Conservation (phyloP, 2,329 filamentous ascomycete genomes). For the Scedosporium boydii region DNA sequence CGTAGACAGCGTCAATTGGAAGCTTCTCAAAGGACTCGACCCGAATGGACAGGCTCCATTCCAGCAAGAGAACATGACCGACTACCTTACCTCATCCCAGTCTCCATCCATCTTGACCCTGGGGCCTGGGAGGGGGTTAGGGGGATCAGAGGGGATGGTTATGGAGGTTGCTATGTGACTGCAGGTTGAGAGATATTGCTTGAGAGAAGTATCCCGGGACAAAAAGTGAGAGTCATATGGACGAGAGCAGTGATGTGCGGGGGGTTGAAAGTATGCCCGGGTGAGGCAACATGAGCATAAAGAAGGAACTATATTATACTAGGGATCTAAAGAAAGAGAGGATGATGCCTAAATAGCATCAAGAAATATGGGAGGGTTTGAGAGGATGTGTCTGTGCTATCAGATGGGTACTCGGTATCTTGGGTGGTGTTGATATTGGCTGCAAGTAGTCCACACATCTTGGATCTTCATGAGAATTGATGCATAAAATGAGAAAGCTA, state of each 20-base stretch:
- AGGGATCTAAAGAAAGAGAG: not conserved
- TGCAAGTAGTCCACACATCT: too few species aligned
- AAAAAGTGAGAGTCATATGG: not conserved
- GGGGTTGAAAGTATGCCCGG: not conserved
- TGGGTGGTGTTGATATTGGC: too few species aligned
- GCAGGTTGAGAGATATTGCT: not conserved
- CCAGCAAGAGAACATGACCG: not conserved
- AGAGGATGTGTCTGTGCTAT: too few species aligned
- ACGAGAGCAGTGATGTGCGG: not conserved
- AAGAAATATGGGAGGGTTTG: too few species aligned
- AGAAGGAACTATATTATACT: not conserved
- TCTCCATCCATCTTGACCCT: conserved; percentile 49
- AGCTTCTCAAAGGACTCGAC: not conserved
- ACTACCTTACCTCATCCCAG: conserved; percentile 53
- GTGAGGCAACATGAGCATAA: not conserved
- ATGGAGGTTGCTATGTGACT: not conserved
- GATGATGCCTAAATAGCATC: too few species aligned
- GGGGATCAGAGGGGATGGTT: not conserved
- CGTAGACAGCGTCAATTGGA: not conserved
- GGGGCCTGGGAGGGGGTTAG: not conserved
- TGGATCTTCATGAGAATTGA: not conserved
- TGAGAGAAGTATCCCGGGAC: not conserved
- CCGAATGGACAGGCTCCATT: not conserved
- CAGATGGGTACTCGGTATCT: too few species aligned
- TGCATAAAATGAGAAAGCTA: not conserved